Evolutionary conservation across 1,139 yeast genomes (phyloP).

Genomic region (Tardiomyces depauwii): DNA sequence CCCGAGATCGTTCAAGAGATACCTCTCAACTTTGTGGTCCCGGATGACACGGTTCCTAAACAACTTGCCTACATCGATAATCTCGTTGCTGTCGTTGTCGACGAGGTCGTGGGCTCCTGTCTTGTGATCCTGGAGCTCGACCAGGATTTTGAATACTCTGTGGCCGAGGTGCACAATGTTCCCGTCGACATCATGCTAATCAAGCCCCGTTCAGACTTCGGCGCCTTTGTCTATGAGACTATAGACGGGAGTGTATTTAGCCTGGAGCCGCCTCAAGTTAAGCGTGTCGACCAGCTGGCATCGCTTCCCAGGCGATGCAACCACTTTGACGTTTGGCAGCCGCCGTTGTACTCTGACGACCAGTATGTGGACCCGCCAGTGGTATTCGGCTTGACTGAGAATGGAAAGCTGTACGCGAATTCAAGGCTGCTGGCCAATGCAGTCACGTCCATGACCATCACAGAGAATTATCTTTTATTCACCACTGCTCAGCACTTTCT

Average conservation of each 20-base stretch:
- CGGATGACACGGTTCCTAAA: slow-evolving; percentile 25
- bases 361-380: background rate
- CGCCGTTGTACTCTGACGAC: background rate
- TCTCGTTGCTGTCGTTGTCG: slow-evolving; percentile 40
- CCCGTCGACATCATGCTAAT: slow-evolving; percentile 33
- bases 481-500: slow-evolving; percentile 84
- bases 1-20: background rate
- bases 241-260: slow-evolving; percentile 50
- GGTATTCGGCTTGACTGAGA: slow-evolving; percentile 10
- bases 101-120: slow-evolving; percentile 30
- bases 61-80: slow-evolving; percentile 53
- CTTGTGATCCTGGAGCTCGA: slow-evolving; percentile 8
- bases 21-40: background rate
- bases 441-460: slow-evolving; percentile 69
- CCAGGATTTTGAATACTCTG: slow-evolving; percentile 2
- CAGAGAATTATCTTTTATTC: slow-evolving; percentile 63
- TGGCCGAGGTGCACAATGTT: slow-evolving; percentile 5
- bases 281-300: background rate
- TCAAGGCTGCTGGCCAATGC: slow-evolving; percentile 54
- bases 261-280: slow-evolving; percentile 4
- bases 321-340: background rate
- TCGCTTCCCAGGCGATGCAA: background rate
- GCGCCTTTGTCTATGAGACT: slow-evolving; percentile 44
- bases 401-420: slow-evolving; percentile 10
- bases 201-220: slow-evolving; percentile 45